These are phyloP conservation scores for Mycena vitilis DNA, from an alignment of 768 basidiomycete species.

Conservation along the genomic window DNA sequence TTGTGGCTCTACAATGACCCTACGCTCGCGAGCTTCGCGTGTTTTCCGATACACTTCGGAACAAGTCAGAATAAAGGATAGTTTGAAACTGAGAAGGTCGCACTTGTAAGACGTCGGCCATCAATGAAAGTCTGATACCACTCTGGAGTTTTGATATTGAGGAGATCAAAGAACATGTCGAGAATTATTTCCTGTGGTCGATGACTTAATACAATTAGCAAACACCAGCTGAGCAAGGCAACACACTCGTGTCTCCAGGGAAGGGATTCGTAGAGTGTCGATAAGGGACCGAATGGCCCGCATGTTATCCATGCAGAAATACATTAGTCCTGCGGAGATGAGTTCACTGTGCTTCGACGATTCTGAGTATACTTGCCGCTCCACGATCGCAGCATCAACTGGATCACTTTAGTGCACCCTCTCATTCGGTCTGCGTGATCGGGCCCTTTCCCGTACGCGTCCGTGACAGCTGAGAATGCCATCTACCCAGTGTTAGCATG, in stretches of 20 bases:
- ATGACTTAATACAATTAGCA: conserved; percentile 14
- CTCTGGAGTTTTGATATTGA: conserved; percentile 91
- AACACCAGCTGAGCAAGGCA: neutral
- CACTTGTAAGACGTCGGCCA: conserved; percentile 89
- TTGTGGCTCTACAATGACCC: conserved; percentile 42
- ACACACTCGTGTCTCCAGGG: conserved; percentile 84
- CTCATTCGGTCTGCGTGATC: conserved; percentile 86
- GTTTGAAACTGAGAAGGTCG: conserved; percentile 39
- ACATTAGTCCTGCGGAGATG: conserved; percentile 77
- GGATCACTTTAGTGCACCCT: conserved; percentile 80
- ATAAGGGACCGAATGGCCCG: conserved; percentile 87
- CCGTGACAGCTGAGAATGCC: conserved; percentile 89
- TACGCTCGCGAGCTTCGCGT: conserved; percentile 52
- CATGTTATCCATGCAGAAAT: conserved; percentile 92
- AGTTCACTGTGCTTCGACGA: neutral
- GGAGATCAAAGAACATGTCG: conserved; percentile 93
- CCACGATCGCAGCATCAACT: conserved; percentile 91
- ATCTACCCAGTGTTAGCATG: conserved; percentile 59
- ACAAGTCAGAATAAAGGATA: conserved; percentile 3
- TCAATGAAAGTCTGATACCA: conserved; percentile 96
- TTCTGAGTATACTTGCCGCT: conserved; percentile 70
- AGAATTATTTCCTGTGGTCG: conserved; percentile 83
- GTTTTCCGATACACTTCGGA: conserved; percentile 75
- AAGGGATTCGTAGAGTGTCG: conserved; percentile 89
- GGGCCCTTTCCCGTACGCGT: conserved; percentile 87